phyloP scores from a whole-genome alignment of 106 monocot genomes.

The Dioscorea zingiberensis region DNA sequence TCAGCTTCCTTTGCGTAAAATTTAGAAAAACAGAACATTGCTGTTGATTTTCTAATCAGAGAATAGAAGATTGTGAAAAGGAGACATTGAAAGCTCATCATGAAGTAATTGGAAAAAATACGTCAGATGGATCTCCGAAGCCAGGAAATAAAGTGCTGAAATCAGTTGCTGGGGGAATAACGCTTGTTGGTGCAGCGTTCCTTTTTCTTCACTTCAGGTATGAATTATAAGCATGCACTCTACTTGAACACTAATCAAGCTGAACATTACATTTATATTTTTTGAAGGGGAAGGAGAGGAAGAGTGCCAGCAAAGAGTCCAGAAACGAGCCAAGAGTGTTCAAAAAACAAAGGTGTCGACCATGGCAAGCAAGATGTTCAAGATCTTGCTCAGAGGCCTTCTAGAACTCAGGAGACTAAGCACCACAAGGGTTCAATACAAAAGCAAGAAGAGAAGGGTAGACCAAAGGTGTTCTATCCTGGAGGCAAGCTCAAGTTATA shows the following conservation, averaged over 20 bases:
- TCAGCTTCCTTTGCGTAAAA: no score
- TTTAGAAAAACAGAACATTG: no score
- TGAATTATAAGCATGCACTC: background rate
- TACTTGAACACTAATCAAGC: no score
- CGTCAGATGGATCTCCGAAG: background rate
- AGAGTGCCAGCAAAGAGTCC: constrained; percentile 3
- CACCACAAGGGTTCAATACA: background rate
- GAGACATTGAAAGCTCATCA: background rate
- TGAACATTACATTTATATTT: background rate
- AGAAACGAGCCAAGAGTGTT: constrained; percentile 7
- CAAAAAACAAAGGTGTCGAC: constrained; percentile 5
- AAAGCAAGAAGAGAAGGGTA: background rate
- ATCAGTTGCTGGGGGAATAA: constrained; percentile 44
- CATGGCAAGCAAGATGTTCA: constrained; percentile 10
- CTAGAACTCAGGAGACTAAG: background rate
- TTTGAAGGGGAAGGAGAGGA: constrained; percentile 18
- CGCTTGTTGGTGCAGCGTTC: constrained; percentile 28
- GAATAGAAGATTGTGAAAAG: constrained; percentile 4
- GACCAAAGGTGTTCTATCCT: constrained; percentile 11
- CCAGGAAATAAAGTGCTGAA: constrained; percentile 29
- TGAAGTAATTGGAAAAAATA: constrained; percentile 4
- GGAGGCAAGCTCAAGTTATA: constrained; percentile 47
- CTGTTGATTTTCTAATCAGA: background rate
- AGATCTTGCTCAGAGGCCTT: background rate
- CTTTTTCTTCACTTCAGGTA: constrained; percentile 52